A percentile compares a stretch with the other conserved stretches of the same genome.
Evolutionary conservation across 2,329 filamentous ascomycete genomes (phyloP).

Genomic region (Grosmannia huntii): DNA sequence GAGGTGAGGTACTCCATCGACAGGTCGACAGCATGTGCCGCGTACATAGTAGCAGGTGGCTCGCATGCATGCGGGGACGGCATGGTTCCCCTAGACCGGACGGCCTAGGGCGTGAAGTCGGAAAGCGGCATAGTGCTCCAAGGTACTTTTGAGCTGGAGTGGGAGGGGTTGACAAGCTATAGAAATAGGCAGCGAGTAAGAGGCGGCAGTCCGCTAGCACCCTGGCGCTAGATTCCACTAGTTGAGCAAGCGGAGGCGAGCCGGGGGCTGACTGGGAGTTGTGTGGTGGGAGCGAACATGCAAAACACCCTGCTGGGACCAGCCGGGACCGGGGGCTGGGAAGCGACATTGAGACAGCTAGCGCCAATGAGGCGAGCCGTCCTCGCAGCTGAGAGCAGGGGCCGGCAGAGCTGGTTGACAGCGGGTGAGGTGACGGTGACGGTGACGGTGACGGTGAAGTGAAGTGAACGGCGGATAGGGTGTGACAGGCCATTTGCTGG

Average conservation of each 20-base stretch:
- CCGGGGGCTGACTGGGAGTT: not conserved
- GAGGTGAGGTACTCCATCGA: not conserved
- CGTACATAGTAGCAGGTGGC: not conserved
- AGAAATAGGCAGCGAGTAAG: not conserved
- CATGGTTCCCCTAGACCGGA: not conserved
- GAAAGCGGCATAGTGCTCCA: not conserved
- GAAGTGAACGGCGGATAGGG: not conserved
- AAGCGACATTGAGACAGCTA: not conserved
- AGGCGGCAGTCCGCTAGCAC: not conserved
- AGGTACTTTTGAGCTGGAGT: not conserved
- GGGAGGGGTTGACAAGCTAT: not conserved
- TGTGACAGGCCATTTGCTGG: not conserved
- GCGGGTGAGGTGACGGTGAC: not conserved
- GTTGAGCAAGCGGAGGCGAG: not conserved
- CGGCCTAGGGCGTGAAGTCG: not conserved
- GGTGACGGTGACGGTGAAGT: not conserved
- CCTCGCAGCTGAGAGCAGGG: not conserved
- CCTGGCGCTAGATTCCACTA: not conserved
- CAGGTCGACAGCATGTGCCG: no score
- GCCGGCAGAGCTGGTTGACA: not conserved
- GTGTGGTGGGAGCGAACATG: not conserved
- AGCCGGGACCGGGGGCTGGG: not conserved
- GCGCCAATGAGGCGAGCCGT: no score
- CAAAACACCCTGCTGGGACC: not conserved
- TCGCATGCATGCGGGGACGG: constrained; percentile 1